Evolutionary conservation across 2,329 filamentous ascomycete species (phyloP).

Genomic region (Colletotrichum camelliae): DNA sequence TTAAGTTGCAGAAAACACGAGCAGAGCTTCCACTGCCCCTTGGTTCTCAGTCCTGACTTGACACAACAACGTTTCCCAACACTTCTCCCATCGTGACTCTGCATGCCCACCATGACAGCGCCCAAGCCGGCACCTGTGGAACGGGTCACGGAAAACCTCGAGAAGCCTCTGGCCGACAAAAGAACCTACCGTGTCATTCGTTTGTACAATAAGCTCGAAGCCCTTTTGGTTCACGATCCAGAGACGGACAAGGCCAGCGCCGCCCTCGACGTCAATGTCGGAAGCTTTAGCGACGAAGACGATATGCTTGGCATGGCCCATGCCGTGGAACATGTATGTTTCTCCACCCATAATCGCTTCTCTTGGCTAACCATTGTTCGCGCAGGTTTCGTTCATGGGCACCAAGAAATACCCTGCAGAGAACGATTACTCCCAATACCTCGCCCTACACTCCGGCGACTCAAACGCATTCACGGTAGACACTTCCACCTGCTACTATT

Average conservation of each 20-base stretch:
- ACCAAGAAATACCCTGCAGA: conserved; percentile 97
- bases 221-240: conserved; percentile 88
- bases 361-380: conserved; percentile 1
- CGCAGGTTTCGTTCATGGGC: conserved; percentile 89
- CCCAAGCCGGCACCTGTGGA: conserved; percentile 29
- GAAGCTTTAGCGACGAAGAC: conserved; percentile 89
- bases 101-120: too few relatives aligned
- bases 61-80: too few relatives aligned
- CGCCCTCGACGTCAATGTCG: conserved; percentile 93
- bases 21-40: too few relatives aligned
- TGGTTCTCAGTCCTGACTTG: too few relatives aligned
- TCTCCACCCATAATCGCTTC: conserved; percentile 3
- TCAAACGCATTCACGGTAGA: conserved; percentile 95
- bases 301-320: conserved; percentile 96
- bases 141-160: conserved; percentile 71
- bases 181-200: conserved; percentile 86
- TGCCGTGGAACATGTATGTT: conserved; percentile 83
- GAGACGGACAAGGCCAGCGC: conserved; percentile 97
- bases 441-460: conserved; percentile 86
- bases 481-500: conserved; percentile 97
- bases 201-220: conserved; percentile 89
- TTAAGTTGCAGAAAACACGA: too few relatives aligned
- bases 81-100: too few relatives aligned
- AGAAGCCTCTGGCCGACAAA: conserved; percentile 86
- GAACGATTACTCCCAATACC: conserved; percentile 94